Conservation (phyloP, 1,139 yeast genomes). For the Magnusiomyces suaveolens region DNA sequence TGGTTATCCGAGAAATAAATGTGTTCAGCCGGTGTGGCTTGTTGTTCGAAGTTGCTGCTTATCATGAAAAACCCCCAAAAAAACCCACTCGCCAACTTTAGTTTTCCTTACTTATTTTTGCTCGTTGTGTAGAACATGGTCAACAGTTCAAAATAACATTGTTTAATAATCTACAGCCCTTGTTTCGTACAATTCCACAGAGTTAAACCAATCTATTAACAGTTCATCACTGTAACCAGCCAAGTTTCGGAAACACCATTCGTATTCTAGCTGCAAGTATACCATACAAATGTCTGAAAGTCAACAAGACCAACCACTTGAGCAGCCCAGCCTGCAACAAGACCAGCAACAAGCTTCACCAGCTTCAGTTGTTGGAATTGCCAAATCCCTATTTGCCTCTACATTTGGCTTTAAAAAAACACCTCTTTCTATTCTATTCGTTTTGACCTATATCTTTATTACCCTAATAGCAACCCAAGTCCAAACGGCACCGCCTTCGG, state of each 20-base stretch:
- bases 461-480: conserved; percentile 9
- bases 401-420: conserved; percentile 24
- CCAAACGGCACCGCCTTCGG: conserved; percentile 15
- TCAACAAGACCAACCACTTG: not conserved
- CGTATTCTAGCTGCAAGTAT: not conserved
- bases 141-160: not conserved
- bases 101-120: no score
- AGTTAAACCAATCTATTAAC: not conserved
- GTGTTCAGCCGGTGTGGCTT: not conserved
- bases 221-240: not conserved
- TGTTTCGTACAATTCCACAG: not conserved
- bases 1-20: no score
- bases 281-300: not conserved
- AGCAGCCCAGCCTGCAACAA: not conserved
- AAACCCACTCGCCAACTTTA: not conserved
- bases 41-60: not conserved
- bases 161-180: not conserved
- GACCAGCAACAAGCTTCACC: not conserved
- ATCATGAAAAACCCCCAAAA: not conserved
- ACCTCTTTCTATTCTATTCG: conserved; percentile 23
- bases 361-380: not conserved
- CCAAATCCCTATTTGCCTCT: conserved; percentile 9
- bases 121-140: no score
- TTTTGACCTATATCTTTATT: conserved; percentile 17
- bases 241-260: not conserved